Evolutionary conservation across 1,284 basidiomycete genomes (phyloP), one percentile per base, ranked within the genome.

Genomic region (Thelephora terrestris): DNA sequence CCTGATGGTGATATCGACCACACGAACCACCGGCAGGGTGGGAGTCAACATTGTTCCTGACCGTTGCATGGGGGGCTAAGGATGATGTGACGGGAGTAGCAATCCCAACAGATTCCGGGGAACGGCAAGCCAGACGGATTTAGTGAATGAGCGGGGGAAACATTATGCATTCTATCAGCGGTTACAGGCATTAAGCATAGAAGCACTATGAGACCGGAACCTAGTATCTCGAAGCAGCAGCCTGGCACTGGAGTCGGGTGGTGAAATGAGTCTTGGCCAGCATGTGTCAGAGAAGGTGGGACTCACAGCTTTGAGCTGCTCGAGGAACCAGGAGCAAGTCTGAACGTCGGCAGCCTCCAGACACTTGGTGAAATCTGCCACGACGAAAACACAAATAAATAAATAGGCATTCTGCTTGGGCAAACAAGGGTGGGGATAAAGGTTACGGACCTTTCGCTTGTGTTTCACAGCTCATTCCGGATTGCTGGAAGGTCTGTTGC

Each of bases 271-370:
- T 54, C 35, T 24, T 50, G 34, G 20, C 45, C 37, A 32, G n/a
- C 20, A 48, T 20, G 29, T 9, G 10, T 29, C 49, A 43, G 38
- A 18, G 21, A 43, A 43, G 32, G 43, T 29, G 18, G 35, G 20
- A 65, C 86, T 61, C 61, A 89, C 85, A 50, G 85, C 84, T 65
- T 89, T 90, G 46, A 89, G 73, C 61, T 89, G 85, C 56, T 90
- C 85, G 36, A 90, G 78, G 57, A 85, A 89, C 75, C 80, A 89
- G n/a, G 78, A 73, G 67, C 86, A 90, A 17, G 81, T 80, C 47
- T 71, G 76, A 50, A 85, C 64, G 58, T 89, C 85, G 18, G 80
- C 81, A 64, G 80, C 80, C 60, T 89, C 85, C 45, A 90, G 67
- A 64, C 86, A 90, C 60, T 72, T 76, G 1, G 85, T 84, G 64